These are phyloP conservation scores for Coemansia sp. DNA, from an alignment of 192 early-diverging fungal species.

Conservation along the genomic window DNA sequence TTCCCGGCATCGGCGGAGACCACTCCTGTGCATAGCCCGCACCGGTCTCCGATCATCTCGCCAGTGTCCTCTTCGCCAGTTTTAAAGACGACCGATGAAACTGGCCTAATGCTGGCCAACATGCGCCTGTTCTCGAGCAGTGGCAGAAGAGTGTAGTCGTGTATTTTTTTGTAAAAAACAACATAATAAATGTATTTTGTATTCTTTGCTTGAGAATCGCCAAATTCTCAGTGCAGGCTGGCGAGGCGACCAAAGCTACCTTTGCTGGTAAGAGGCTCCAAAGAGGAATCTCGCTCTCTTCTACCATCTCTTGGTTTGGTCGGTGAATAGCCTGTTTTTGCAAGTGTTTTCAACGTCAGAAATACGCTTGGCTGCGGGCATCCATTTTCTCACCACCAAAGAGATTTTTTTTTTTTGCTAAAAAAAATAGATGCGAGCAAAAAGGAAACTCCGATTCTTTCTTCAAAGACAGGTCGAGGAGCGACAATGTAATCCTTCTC, in stretches of 20 bases:
- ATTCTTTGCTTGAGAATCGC: background rate
- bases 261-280: background rate
- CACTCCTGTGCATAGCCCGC: slow-evolving; percentile 34
- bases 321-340: background rate
- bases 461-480: no score
- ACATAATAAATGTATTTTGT: background rate
- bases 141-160: background rate
- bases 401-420: no score
- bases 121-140: background rate
- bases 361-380: no score
- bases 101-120: background rate
- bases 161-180: background rate
- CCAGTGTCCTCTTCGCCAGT: slow-evolving; percentile 27
- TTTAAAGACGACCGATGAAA: slow-evolving; percentile 30
- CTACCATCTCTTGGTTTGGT: background rate
- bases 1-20: slow-evolving; percentile 48
- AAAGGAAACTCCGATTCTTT: no score
- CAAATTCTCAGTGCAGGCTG: background rate
- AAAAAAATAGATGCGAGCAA: no score
- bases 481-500: no score
- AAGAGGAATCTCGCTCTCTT: background rate
- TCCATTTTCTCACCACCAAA: no score
- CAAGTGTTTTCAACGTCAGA: no score
- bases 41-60: slow-evolving; percentile 22
- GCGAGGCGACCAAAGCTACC: background rate